Percentiles rank a stretch among this genome's conserved stretches.
Conservation (phyloP, 768 basidiomycete genomes). For the Paxillus ammoniavirescens region DNA sequence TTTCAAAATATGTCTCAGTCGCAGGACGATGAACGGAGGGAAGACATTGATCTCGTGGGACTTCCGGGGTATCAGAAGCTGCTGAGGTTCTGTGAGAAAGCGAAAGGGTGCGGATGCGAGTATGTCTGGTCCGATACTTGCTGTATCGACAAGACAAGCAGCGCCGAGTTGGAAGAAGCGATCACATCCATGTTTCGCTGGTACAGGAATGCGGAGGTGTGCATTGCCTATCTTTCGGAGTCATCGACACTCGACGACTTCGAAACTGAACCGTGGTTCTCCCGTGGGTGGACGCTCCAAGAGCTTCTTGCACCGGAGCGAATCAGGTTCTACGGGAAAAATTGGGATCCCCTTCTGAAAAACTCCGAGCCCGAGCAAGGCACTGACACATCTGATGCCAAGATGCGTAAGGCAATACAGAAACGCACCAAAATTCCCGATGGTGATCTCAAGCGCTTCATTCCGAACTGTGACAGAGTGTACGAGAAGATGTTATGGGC, state of each 20-base stretch:
- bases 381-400: no score
- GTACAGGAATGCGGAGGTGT: background rate
- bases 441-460: no score
- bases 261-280: background rate
- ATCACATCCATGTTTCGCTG: background rate
- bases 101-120: background rate
- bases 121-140: constrained; percentile 6
- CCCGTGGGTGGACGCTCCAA: background rate
- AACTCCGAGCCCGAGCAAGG: no score
- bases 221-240: background rate
- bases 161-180: background rate
- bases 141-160: constrained; percentile 3
- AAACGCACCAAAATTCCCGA: no score
- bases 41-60: no score
- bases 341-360: background rate
- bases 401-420: no score
- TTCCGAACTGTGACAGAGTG: no score
- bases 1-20: background rate
- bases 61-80: no score
- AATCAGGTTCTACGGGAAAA: background rate
- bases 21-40: no score
- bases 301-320: background rate
- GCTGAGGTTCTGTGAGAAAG: background rate
- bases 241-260: background rate
- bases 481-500: background rate